A percentile compares a stretch with the other conserved stretches of the same genome.
phyloP scores from a whole-genome alignment of 768 basidiomycete genomes.

The Galerina marginata region DNA sequence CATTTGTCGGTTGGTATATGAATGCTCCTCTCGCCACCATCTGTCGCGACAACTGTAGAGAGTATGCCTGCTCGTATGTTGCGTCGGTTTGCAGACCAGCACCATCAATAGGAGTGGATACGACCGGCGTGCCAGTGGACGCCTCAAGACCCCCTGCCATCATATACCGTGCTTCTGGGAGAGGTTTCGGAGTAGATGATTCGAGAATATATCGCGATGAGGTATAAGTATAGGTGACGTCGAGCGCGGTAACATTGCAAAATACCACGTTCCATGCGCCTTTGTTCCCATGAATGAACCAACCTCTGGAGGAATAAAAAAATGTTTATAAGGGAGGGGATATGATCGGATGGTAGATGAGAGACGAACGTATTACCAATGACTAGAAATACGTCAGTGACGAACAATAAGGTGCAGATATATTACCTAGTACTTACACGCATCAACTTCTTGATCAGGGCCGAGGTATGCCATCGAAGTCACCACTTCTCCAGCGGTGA shows the following conservation, averaged over 20 bases:
- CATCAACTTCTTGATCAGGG: background rate
- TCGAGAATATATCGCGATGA: background rate
- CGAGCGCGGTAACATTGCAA: constrained; percentile 2
- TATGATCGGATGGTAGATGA: too few relatives aligned
- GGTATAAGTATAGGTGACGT: background rate
- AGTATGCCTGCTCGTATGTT: background rate
- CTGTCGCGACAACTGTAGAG: background rate
- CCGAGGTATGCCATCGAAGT: background rate
- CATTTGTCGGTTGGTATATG: background rate
- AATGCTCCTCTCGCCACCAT: background rate
- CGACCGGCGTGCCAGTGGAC: background rate
- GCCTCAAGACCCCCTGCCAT: background rate
- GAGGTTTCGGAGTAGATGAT: background rate
- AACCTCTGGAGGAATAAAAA: background rate
- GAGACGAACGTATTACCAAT: background rate
- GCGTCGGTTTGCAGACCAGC: background rate
- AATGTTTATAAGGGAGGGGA: background rate
- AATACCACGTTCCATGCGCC: constrained; percentile 8
- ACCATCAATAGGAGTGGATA: background rate
- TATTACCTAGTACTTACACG: background rate
- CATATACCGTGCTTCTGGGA: background rate
- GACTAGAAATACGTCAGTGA: background rate
- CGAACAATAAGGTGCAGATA: too few relatives aligned
- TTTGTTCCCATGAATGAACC: constrained; percentile 1
- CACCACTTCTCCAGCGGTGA: background rate